Evolutionary conservation across 1,284 basidiomycete genomes (phyloP).

Genomic region (Neolentinus lepideus): DNA sequence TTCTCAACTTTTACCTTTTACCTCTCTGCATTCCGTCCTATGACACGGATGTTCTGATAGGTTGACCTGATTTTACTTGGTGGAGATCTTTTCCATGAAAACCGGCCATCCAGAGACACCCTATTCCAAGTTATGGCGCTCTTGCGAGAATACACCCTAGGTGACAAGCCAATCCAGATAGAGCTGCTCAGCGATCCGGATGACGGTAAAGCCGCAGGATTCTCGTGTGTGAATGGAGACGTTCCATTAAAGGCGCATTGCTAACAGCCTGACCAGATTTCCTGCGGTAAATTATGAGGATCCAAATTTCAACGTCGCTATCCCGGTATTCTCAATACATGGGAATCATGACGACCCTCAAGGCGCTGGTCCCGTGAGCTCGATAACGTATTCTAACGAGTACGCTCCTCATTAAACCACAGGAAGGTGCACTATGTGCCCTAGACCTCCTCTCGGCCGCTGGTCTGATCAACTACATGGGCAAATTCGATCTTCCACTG

Average conservation of each 20-base stretch:
- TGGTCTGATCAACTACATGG: constrained; percentile 96
- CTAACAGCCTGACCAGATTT: constrained; percentile 55
- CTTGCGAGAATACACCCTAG: constrained; percentile 86
- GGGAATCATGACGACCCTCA: constrained; percentile 99
- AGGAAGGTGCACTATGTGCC: constrained; percentile 94
- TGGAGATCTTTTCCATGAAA: constrained; percentile 98
- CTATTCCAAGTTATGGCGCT: constrained; percentile 86
- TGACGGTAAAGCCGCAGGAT: constrained; percentile 81
- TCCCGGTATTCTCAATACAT: constrained; percentile 98
- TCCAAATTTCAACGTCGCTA: constrained; percentile 88
- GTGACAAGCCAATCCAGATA: constrained; percentile 81
- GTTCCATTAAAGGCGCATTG: neutral
- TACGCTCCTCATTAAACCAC: constrained; percentile 6
- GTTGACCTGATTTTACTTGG: constrained; percentile 93
- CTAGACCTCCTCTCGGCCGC: constrained; percentile 92
- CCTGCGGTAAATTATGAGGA: constrained; percentile 98
- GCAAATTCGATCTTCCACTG: constrained; percentile 73
- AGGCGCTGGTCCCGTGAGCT: constrained; percentile 79
- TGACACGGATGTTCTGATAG: constrained; percentile 27
- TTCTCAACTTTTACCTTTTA: no score
- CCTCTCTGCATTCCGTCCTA: no score
- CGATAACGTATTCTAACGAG: neutral
- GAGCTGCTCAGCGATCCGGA: constrained; percentile 91
- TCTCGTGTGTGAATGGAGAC: constrained; percentile 52
- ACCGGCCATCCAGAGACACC: constrained; percentile 87